Evolutionary conservation across 805 yeast species (phyloP).

Genomic region (Metschnikowia anglica): DNA sequence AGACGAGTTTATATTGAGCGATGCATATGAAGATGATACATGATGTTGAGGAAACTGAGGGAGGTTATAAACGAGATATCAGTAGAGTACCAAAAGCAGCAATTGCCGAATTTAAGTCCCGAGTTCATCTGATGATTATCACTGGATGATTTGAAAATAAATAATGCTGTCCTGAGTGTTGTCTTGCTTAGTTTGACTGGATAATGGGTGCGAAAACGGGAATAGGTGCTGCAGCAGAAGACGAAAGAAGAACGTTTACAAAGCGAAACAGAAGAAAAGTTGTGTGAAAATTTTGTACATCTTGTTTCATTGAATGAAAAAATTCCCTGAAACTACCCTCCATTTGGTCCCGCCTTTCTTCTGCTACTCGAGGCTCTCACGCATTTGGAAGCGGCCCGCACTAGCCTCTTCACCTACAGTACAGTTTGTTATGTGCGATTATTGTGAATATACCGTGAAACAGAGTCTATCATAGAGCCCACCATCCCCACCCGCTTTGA

Average conservation of each 20-base stretch:
- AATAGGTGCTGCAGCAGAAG: background rate
- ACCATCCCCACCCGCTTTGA: background rate
- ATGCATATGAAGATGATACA: slow-evolving; percentile 22
- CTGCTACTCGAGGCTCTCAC: no score
- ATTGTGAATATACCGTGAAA: background rate
- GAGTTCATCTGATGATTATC: no score
- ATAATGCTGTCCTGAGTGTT: no score
- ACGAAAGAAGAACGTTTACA: no score
- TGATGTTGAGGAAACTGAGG: background rate
- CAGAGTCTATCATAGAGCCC: background rate
- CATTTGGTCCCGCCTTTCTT: no score
- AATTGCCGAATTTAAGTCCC: no score
- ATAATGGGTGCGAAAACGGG: background rate
- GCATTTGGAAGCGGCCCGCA: no score
- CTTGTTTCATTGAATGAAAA: no score
- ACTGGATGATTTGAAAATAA: background rate
- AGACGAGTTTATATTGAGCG: slow-evolving; percentile 49
- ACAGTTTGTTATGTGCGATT: background rate
- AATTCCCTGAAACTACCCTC: background rate
- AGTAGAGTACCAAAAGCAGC: background rate
- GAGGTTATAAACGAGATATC: background rate
- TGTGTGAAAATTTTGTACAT: no score
- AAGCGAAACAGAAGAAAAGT: no score
- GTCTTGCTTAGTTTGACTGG: no score
- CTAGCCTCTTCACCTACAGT: background rate